Conservation (phyloP, 352 stramenopile species). For the Phytophthora sansomeana region DNA sequence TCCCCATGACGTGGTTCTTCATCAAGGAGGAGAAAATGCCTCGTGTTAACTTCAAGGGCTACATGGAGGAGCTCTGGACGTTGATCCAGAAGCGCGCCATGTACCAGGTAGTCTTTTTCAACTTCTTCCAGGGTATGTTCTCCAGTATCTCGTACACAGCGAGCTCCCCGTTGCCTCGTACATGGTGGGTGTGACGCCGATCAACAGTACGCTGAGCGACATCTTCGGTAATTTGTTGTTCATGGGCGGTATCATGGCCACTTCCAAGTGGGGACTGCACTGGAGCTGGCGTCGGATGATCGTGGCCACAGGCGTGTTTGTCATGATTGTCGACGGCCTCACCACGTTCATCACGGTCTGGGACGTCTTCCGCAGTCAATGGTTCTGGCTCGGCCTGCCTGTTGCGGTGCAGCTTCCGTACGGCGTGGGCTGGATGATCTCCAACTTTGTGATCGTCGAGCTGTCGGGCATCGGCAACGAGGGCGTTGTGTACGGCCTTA, state of each 20-base stretch:
- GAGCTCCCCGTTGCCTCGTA: constrained; percentile 24
- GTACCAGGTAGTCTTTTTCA: constrained; percentile 42
- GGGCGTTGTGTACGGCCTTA: constrained; percentile 39
- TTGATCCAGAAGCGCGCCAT: constrained; percentile 30
- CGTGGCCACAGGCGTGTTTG: constrained; percentile 11
- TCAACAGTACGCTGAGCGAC: constrained; percentile 32
- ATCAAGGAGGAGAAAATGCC: constrained; percentile 35
- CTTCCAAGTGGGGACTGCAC: constrained; percentile 30
- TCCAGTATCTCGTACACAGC: constrained; percentile 29
- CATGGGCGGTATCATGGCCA: constrained; percentile 28
- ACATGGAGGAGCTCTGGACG: constrained; percentile 16
- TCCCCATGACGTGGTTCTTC: constrained; percentile 38
- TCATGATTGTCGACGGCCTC: constrained; percentile 32
- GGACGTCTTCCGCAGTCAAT: constrained; percentile 49
- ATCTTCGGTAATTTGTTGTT: constrained; percentile 35
- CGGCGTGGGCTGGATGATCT: constrained; percentile 46
- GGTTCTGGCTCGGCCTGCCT: constrained; percentile 46
- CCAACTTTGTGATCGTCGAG: constrained; percentile 50
- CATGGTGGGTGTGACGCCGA: constrained; percentile 30
- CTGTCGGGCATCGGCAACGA: constrained; percentile 53
- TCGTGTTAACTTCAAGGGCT: constrained; percentile 2
- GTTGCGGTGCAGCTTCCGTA: constrained; percentile 44
- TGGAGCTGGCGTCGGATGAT: constrained; percentile 44
- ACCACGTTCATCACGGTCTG: constrained; percentile 45
- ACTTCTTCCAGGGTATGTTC: constrained; percentile 34